Evolutionary conservation across 768 basidiomycete genomes (phyloP), one percentile per base, ranked within the genome.

Genomic region (Phylloporus sp.): DNA sequence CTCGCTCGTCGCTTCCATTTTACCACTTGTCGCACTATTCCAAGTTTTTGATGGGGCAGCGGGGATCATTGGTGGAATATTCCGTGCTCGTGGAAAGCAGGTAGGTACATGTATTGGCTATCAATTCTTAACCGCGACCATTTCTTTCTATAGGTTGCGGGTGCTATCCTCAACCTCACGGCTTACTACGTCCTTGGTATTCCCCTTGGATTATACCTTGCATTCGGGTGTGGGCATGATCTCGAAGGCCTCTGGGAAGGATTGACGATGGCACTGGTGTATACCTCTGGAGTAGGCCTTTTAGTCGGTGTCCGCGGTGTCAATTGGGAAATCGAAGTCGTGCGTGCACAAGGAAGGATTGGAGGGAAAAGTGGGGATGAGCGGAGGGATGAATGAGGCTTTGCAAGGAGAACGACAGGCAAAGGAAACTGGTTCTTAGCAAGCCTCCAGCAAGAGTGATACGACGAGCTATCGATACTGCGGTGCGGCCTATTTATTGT

Each of bases 211-310:
- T 70, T 92, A 45, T 88, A 79, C 69, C 81, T 95, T 5, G 76
- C 88, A 3, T 92, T 94, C 73, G 72, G 72, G 45, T 65, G 63
- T 11, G 66, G 73, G 32, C 75, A 80, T 66, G 81, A 74, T 0
- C 73, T 97, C 12, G 72, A 75, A 18, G 94, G 94, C 0, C 77
- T 97, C 15, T 97, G 93, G 94, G 75, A 87, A 35, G 93, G 93
- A 13, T 71, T 95, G 34, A 88, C 88, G 0, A 63, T 80, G 5
- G 82, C 87, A 1, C 72, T 91, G 22, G 70, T 88, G 16, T 91
- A 45, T 67, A 82, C 13, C 83, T 85, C 68, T 73, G 75, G 40
- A 8, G 64, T 81, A 15, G 85, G 85, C 3, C 74, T 80, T 2
- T 74, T 72, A 62, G 59, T 84, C 2, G 80, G 76, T 44, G 31